A percentile compares a stretch with the other conserved stretches of the same genome.
Conservation (phyloP, 2,329 filamentous ascomycete genomes). For the Geosmithia morbida region DNA sequence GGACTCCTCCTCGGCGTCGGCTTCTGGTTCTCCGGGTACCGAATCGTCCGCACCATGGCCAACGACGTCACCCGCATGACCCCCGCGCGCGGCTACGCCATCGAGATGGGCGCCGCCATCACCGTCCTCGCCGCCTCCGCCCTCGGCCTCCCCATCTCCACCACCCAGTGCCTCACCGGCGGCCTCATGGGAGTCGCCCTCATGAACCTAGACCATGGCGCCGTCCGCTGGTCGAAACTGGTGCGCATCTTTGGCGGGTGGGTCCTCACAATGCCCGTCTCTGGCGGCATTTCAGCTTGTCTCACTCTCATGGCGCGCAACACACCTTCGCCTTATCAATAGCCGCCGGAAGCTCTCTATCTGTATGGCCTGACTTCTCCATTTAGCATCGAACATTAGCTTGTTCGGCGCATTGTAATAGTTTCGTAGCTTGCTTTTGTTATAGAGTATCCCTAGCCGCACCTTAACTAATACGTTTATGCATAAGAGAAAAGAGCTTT, state of each 20-base stretch:
- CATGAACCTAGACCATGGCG: slow-evolving; percentile 29
- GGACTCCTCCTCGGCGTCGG: slow-evolving; percentile 37
- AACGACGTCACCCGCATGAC: slow-evolving; percentile 48
- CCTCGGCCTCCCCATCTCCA: slow-evolving; percentile 32
- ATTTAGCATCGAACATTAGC: neutral
- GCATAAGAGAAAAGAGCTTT: no score
- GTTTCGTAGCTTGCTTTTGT: no score
- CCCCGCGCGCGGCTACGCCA: slow-evolving; percentile 41
- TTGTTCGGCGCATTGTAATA: no score
- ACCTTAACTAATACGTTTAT: no score
- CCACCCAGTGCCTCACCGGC: slow-evolving; percentile 37
- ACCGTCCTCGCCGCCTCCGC: slow-evolving; percentile 48
- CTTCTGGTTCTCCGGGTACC: slow-evolving; percentile 46
- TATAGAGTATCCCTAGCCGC: no score
- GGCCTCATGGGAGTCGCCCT: slow-evolving; percentile 35
- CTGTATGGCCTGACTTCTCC: neutral
- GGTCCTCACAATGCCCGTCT: slow-evolving; percentile 34
- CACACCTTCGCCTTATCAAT: slow-evolving; percentile 3
- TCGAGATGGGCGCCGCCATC: slow-evolving; percentile 46
- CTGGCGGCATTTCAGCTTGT: slow-evolving; percentile 31
- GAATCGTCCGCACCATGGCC: slow-evolving; percentile 48
- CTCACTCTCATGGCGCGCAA: slow-evolving; percentile 25
- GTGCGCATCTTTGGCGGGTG: slow-evolving; percentile 32
- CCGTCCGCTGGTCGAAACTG: slow-evolving; percentile 32
- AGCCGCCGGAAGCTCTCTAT: no score